A percentile compares a stretch with the other conserved stretches of the same genome.
phyloP scores from a whole-genome alignment of 2,329 filamentous ascomycete species.

The Exophiala sp. region DNA sequence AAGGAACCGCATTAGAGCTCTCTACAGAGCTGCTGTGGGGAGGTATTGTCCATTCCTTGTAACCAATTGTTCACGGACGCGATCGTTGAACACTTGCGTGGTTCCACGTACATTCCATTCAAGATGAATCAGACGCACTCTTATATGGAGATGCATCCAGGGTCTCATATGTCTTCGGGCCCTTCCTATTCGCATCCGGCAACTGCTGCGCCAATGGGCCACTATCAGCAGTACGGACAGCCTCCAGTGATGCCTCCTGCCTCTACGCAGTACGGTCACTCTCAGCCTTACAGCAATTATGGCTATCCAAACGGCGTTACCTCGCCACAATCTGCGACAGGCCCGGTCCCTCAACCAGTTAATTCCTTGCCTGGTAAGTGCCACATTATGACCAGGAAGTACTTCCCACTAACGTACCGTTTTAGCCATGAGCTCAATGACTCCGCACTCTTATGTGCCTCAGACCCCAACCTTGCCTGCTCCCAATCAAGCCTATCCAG shows the following conservation, averaged over 20 bases:
- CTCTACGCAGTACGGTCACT: slow-evolving; percentile 63
- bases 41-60: slow-evolving; percentile 21
- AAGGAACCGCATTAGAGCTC: neutral
- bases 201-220: slow-evolving; percentile 67
- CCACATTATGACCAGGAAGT: neutral
- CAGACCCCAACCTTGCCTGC: slow-evolving; percentile 25
- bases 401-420: slow-evolving; percentile 10
- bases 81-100: slow-evolving; percentile 4
- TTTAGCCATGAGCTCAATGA: slow-evolving; percentile 38
- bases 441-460: slow-evolving; percentile 24
- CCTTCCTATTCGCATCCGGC: slow-evolving; percentile 74
- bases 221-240: slow-evolving; percentile 74
- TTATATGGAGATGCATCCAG: slow-evolving; percentile 76
- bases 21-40: slow-evolving; percentile 10
- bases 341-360: slow-evolving; percentile 63
- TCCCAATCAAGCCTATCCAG: slow-evolving; percentile 39
- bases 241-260: slow-evolving; percentile 71
- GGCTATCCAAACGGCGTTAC: slow-evolving; percentile 72
- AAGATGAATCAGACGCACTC: slow-evolving; percentile 78
- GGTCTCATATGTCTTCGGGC: slow-evolving; percentile 71
- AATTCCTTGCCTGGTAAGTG: slow-evolving; percentile 59
- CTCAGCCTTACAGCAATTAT: slow-evolving; percentile 64
- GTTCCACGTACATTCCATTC: slow-evolving; percentile 5
- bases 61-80: slow-evolving; percentile 9
- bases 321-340: slow-evolving; percentile 68